Conservation (phyloP, 345 rosid genomes). For the Melaleuca alternifolia region DNA sequence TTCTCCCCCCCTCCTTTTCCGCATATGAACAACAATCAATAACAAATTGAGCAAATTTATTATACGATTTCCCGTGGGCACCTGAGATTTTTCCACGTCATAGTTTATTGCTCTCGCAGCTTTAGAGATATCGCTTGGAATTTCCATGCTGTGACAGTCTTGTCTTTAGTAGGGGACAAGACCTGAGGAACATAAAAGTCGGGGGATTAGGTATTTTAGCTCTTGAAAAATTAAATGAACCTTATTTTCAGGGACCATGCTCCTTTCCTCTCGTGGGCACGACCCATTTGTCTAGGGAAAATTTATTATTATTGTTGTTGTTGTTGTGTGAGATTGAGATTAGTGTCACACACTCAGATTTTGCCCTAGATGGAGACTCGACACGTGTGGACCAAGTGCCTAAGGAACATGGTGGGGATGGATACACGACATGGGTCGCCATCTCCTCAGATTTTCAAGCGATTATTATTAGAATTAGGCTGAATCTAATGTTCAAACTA, state of each 20-base stretch:
- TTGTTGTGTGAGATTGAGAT: neutral
- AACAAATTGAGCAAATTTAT: neutral
- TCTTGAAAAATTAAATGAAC: constrained; percentile 2
- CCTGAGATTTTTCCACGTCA: neutral
- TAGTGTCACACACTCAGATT: neutral
- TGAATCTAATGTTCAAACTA: neutral
- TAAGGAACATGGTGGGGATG: neutral
- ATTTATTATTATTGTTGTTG: neutral
- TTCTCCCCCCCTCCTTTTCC: neutral
- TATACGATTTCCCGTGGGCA: neutral
- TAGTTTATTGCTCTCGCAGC: neutral
- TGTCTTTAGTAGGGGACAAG: constrained; percentile 7
- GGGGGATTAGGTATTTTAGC: constrained; percentile 7
- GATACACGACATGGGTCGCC: constrained; percentile 21
- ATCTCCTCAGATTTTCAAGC: neutral
- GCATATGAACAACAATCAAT: neutral
- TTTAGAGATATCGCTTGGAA: neutral
- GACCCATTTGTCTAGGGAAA: constrained; percentile 14
- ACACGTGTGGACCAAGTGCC: neutral
- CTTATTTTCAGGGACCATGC: constrained; percentile 43
- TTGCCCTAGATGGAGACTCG: neutral
- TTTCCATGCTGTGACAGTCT: neutral
- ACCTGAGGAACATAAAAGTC: constrained; percentile 4
- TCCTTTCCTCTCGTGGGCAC: constrained; percentile 31
- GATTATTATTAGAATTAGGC: neutral